Conservation (phyloP, 768 basidiomycete genomes). For the Phaffia australis region DNA sequence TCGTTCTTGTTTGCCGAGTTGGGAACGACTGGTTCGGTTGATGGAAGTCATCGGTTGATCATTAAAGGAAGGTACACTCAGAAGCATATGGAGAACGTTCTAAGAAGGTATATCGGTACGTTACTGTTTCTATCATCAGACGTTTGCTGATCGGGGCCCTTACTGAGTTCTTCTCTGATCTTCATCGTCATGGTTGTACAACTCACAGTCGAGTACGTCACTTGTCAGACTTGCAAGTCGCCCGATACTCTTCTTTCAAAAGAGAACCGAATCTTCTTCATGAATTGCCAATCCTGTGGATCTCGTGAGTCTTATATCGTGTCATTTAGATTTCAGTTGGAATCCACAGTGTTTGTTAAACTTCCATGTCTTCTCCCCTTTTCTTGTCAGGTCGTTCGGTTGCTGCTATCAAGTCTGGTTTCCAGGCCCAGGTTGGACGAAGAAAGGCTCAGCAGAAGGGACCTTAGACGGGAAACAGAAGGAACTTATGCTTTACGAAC, state of each 20-base stretch:
- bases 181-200: slow-evolving; percentile 6
- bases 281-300: slow-evolving; percentile 40
- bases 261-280: slow-evolving; percentile 97
- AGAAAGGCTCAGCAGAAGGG: slow-evolving; percentile 22
- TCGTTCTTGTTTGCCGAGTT: slow-evolving; percentile 94
- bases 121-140: slow-evolving; percentile 23
- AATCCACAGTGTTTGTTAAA: background rate
- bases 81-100: slow-evolving; percentile 93
- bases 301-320: slow-evolving; percentile 30
- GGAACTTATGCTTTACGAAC: too few species aligned
- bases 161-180: background rate
- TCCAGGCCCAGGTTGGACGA: slow-evolving; percentile 64
- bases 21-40: slow-evolving; percentile 94
- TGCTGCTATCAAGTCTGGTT: slow-evolving; percentile 95
- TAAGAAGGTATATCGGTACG: slow-evolving; percentile 90
- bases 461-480: too few species aligned
- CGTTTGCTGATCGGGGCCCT: background rate
- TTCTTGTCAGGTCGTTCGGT: slow-evolving; percentile 65
- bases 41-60: slow-evolving; percentile 79
- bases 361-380: background rate
- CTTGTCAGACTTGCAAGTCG: slow-evolving; percentile 99
- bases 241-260: slow-evolving; percentile 92
- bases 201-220: slow-evolving; percentile 84
- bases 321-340: background rate
- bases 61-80: slow-evolving; percentile 98